Evolutionary conservation across 2,329 filamentous ascomycete genomes (phyloP), one percentile per base, ranked within the genome.

Genomic region (Paraphaeosphaeria sporulosa): DNA sequence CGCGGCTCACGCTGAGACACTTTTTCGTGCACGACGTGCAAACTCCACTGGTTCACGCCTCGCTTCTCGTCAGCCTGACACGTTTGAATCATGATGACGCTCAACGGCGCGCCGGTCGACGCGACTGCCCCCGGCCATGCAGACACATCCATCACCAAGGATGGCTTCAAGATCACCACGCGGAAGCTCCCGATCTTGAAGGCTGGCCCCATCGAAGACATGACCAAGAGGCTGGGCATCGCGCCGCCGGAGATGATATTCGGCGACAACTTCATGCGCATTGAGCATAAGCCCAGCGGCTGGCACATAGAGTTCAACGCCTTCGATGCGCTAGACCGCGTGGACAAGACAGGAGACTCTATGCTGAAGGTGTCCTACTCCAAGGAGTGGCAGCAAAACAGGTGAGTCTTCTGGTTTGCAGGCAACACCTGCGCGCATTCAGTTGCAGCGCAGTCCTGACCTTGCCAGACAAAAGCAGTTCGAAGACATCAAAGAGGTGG

Each of bases 161-260:
- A 71, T 34, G 85, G 84, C 71, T 96, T 94, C 83, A 86, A 82
- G 70, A 89, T 98, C 77, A 86, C 87, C 30, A 92, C 92, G 57
- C 90, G 93, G 75, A 97, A 97, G 82, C 89, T 95, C 53, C 95
- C 95, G 64, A 99, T 99, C 78, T 90, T 96, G 69, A 97, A 97
- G 79, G 89, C 94, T 48, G 91, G 86, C 6, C 91, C 93, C 53
- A 98, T 99, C 74, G 93, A 97, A 74, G 87, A 87, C 40, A 92
- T 99, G 87, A 89, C 89, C 43, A 84, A 85, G 59, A 87, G 86
- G 64, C 85, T 99, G 56, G 89, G 89, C 32, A 97, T 99, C 74
- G 89, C 94, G 19, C 88, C 94, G 43, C 95, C 95, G 9, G 95
- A 99, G 82, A 99, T 99, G 95, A 99, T 99, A 66, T 99, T 99